Base-by-base conservation (phyloP, 768 basidiomycete genomes). In the Phallus indusiatus region DNA sequence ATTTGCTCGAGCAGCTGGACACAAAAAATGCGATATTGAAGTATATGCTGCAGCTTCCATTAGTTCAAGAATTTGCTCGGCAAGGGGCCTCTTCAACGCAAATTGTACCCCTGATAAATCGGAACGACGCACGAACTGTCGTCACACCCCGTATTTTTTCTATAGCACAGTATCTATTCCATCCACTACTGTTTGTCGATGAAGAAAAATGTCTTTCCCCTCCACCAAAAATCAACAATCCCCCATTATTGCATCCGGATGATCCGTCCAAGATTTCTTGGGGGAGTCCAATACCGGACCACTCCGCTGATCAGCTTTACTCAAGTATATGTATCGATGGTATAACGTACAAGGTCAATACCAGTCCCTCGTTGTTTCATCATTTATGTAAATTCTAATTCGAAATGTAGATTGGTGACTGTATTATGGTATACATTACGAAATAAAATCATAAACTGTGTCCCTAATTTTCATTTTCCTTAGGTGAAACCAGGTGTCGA, bases 321-420 rank as follows among this genome's bases (percentile, higher is more conserved):
- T 51, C 58, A 3, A 76, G 76, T 33, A 79, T 84, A 2, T 66
- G 62, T 5, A 74, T 88, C 59, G 87, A 88, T 62, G 82, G 79
- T 2, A 77, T 76, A 0, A 56, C 69, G 14, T 90, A 89, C 67
- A 64, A 68, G 24, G 87, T 84, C 64, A 61, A 74, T 71, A 28
- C 4, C 28, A 28, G 28, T 20, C 22, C 20, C 47, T 47, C n/a
- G 34, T 37, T 64, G 1, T 10, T 50, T 66, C 28, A 21, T 8
- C 46, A 1, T 53, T 55, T 0, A 1, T 22, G 18, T 24, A 24
- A 49, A 24, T 17, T 18, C 0, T 35, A 21, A 5, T 4, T 12
- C 9, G 6, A 12, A 16, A 37, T n/a, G 1, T 49, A 88, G 86
- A 70, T 76, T 47, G 84, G 85, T 11, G 84, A 88, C 60, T 67